These are phyloP conservation scores for Colletotrichum noveboracense DNA, from an alignment of 2,329 filamentous ascomycete genomes.

Conservation along the genomic window DNA sequence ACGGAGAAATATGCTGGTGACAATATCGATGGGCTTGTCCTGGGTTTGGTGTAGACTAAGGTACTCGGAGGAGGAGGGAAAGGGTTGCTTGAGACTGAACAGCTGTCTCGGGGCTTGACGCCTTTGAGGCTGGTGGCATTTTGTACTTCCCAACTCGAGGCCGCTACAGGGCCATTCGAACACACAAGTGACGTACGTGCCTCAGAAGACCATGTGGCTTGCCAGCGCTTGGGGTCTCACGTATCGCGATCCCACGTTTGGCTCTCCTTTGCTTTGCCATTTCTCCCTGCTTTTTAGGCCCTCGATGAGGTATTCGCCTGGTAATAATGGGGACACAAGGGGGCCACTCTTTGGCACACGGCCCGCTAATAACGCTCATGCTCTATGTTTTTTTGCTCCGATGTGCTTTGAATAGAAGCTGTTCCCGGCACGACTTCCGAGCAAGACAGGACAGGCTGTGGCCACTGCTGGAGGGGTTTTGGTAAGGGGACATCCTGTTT, in stretches of 20 bases:
- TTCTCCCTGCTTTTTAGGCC: not conserved
- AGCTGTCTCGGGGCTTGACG: conserved; percentile 3
- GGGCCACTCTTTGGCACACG: not conserved
- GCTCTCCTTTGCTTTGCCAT: not conserved
- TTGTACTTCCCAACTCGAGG: conserved; percentile 2
- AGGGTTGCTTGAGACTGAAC: not conserved
- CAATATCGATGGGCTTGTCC: not conserved
- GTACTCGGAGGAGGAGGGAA: not conserved
- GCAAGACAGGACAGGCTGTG: not conserved
- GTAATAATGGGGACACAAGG: not conserved
- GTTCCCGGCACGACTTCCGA: not conserved
- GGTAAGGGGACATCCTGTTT: not conserved
- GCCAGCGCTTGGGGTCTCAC: conserved; percentile 3
- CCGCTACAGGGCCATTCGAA: not conserved
- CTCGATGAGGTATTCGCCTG: not conserved
- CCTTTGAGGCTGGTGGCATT: conserved; percentile 25
- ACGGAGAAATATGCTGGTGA: not conserved
- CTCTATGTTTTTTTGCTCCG: not conserved
- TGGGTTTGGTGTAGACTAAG: not conserved
- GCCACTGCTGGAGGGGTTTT: not conserved
- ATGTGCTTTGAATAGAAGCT: conserved; percentile 11
- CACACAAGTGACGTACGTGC: conserved; percentile 19
- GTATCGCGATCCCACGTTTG: conserved; percentile 11
- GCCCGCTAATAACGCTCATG: not conserved
- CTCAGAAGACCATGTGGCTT: conserved; percentile 7